Conservation (phyloP, 2,329 filamentous ascomycete species). For the Rutstroemia sp. region DNA sequence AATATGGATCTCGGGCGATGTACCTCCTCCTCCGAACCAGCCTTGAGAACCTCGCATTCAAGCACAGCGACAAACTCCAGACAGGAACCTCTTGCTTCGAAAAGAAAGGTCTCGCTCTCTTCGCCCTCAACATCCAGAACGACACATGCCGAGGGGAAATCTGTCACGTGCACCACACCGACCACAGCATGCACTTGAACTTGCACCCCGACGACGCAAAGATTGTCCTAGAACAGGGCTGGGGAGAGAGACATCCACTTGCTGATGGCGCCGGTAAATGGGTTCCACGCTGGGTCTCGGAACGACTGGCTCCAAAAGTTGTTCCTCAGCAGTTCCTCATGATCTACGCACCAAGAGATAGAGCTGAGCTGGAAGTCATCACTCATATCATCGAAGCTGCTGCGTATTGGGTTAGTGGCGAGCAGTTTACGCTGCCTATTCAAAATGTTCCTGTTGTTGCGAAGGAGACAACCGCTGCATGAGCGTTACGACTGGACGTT, state of each 20-base stretch:
- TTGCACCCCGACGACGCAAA: conserved; percentile 72
- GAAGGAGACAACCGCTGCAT: not conserved
- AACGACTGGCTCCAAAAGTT: not conserved
- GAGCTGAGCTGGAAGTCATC: conserved; percentile 60
- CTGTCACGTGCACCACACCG: conserved; percentile 70
- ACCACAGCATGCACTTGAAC: conserved; percentile 71
- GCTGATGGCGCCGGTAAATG: conserved; percentile 59
- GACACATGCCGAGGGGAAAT: conserved; percentile 74
- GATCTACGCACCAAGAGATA: conserved; percentile 70
- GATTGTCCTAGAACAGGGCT: conserved; percentile 64
- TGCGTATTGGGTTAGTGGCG: conserved; percentile 53
- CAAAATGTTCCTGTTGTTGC: conserved; percentile 1
- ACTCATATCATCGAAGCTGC: conserved; percentile 66
- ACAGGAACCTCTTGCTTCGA: conserved; percentile 70
- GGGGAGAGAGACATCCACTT: conserved; percentile 66
- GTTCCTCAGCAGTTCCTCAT: conserved; percentile 71
- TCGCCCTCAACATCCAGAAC: conserved; percentile 58
- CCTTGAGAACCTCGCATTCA: conserved; percentile 43
- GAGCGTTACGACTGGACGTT: not conserved
- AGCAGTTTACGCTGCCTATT: conserved; percentile 18
- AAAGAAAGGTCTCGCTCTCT: conserved; percentile 73
- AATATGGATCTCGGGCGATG: conserved; percentile 47
- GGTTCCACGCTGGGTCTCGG: conserved; percentile 27
- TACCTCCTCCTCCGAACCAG: conserved; percentile 47
- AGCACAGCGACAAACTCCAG: conserved; percentile 42